Evolutionary conservation across 208 protist genomes (phyloP).

Genomic region (Leishmania tropica): DNA sequence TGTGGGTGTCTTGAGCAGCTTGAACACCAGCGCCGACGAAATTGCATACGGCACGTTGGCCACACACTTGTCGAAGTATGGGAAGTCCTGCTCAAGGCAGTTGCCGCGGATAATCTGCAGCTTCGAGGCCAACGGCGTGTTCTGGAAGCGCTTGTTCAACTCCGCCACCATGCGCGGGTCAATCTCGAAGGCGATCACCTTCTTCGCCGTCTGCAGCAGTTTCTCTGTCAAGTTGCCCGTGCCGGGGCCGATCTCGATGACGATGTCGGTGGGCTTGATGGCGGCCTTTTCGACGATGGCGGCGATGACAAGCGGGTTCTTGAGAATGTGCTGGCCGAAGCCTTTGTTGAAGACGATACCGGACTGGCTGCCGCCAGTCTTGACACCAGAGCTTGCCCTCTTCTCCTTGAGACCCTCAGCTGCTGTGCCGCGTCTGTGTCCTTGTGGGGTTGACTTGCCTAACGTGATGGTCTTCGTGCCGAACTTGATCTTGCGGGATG

Average conservation of each 20-base stretch:
- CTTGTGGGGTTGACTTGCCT: constrained; percentile 62
- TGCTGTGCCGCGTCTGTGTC: constrained; percentile 18
- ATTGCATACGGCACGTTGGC: constrained; percentile 99
- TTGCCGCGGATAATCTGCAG: constrained; percentile 99
- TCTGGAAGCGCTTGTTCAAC: constrained; percentile 98
- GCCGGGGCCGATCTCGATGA: constrained; percentile 99
- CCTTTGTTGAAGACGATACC: constrained; percentile 97
- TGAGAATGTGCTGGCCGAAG: constrained; percentile 99
- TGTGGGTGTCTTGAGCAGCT: constrained; percentile 96
- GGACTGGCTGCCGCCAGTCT: constrained; percentile 81
- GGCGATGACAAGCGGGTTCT: constrained; percentile 98
- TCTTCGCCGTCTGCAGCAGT: constrained; percentile 97
- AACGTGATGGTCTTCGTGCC: constrained; percentile 69
- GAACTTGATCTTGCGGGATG: constrained; percentile 76
- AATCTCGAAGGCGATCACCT: constrained; percentile 99
- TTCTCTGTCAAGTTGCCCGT: constrained; percentile 99
- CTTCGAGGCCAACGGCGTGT: constrained; percentile 88
- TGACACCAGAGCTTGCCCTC: constrained; percentile 43
- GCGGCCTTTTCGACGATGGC: constrained; percentile 97
- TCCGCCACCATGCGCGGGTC: constrained; percentile 99
- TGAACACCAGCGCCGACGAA: constrained; percentile 99
- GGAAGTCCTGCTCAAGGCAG: constrained; percentile 98
- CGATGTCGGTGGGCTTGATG: constrained; percentile 97
- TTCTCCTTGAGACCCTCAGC: constrained; percentile 38
- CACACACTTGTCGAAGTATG: constrained; percentile 99